Evolutionary conservation across 179 eudicot species (phyloP).

Genomic region (Amaranthus tricolor): DNA sequence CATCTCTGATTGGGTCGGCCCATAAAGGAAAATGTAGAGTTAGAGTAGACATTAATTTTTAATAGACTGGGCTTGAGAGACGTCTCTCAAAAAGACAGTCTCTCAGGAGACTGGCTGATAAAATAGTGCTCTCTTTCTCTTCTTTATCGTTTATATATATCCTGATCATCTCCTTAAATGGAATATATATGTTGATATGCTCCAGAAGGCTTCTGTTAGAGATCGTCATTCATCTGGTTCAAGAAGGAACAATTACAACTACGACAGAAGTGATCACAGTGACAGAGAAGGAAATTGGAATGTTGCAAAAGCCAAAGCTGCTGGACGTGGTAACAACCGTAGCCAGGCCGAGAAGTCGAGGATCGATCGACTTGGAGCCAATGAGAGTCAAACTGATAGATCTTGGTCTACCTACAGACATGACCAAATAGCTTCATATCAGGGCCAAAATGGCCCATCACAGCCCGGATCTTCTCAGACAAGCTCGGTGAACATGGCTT

Average conservation of each 20-base stretch:
- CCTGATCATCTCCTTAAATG: too few relatives aligned
- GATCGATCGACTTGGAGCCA: slow-evolving; percentile 36
- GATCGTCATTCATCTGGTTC: slow-evolving; percentile 61
- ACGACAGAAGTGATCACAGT: slow-evolving; percentile 66
- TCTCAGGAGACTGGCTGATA: too few relatives aligned
- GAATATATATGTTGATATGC: not conserved
- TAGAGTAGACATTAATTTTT: too few relatives aligned
- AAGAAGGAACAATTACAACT: slow-evolving; percentile 60
- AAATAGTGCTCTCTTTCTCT: not conserved
- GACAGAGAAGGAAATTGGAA: slow-evolving; percentile 82
- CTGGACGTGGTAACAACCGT: slow-evolving; percentile 54
- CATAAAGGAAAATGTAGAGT: too few relatives aligned
- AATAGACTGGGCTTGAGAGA: too few relatives aligned
- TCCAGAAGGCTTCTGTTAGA: slow-evolving; percentile 61
- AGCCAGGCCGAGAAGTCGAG: slow-evolving; percentile 61
- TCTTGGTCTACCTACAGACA: slow-evolving; percentile 52
- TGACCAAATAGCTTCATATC: slow-evolving; percentile 46
- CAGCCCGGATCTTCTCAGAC: slow-evolving; percentile 42
- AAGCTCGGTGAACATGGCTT: slow-evolving; percentile 43
- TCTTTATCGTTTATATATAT: not conserved
- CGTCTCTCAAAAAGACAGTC: too few relatives aligned
- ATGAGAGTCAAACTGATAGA: slow-evolving; percentile 51
- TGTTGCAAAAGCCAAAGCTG: slow-evolving; percentile 52
- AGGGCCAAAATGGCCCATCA: slow-evolving; percentile 51
- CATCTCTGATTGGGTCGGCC: too few relatives aligned